Evolutionary conservation across 1,284 basidiomycete species (phyloP).

Genomic region (Amylostereum areolatum): DNA sequence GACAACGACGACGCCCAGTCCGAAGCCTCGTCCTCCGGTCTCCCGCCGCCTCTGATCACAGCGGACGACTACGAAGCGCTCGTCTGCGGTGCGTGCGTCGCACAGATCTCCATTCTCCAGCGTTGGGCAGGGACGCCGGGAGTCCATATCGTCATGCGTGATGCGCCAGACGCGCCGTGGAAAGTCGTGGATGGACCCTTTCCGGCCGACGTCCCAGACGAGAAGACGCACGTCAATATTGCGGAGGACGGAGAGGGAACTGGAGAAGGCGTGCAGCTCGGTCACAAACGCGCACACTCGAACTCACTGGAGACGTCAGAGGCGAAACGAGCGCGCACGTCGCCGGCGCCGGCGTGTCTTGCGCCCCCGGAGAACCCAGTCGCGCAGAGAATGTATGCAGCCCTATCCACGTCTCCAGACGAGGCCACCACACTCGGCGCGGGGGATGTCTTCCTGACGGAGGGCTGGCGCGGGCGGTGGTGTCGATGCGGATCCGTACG

Average conservation of each 20-base stretch:
- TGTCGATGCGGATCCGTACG: conserved; percentile 60
- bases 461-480: conserved; percentile 68
- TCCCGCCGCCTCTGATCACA: conserved; percentile 60
- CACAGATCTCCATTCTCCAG: conserved; percentile 42
- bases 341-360: conserved; percentile 34
- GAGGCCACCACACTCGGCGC: conserved; percentile 27
- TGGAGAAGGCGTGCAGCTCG: conserved; percentile 3
- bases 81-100: conserved; percentile 62
- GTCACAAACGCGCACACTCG: conserved; percentile 43
- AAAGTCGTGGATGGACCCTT: conserved; percentile 30
- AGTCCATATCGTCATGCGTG: conserved; percentile 55
- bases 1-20: conserved; percentile 48
- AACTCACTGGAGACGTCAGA: conserved; percentile 33
- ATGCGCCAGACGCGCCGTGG: conserved; percentile 41
- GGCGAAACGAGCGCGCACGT: conserved; percentile 42
- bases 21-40: conserved; percentile 52
- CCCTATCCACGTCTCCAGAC: background rate
- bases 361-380: conserved; percentile 41
- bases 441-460: conserved; percentile 68
- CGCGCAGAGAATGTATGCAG: conserved; percentile 35
- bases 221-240: conserved; percentile 10
- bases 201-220: conserved; percentile 16
- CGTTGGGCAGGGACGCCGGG: conserved; percentile 63
- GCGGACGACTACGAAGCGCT: conserved; percentile 66
- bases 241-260: conserved; percentile 6